Base-by-base conservation (phyloP, 2,329 filamentous ascomycete species). In the Alternaria brassicicola region DNA sequence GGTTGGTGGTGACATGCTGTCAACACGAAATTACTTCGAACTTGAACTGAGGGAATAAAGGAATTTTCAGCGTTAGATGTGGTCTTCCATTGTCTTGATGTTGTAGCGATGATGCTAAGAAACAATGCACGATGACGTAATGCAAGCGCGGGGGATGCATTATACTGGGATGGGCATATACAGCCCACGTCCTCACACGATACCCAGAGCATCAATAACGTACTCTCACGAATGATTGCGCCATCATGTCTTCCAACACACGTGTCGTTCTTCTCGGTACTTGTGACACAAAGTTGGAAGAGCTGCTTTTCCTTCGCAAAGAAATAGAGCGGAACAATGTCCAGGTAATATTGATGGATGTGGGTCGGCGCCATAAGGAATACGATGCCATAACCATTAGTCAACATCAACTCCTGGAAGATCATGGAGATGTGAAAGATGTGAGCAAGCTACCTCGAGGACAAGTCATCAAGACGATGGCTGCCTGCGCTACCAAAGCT, bases 231-330 rank as follows among this genome's bases (percentile, higher is more conserved):
- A 17, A 31, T 13, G 15, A 23, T 10, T n/a, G 4, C 28, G 15
- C 13, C 23, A 23, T 3, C 10, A 69, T 68, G 67, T 38, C 45
- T 33, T 36, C 51, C 8, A 28, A 31, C 21, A 47, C 65, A 15
- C 54, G 59, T 75, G 81, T 89, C 51, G 77, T 84, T 49, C 74
- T 89, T 13, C 72, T 89, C 21, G 87, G 87, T 19, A 89, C 86
- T 13, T 87, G 84, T 67, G 88, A 90, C 67, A 88, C 86, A 30
- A 90, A 89, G 69, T 78, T 87, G 10, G 72, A 82, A 5, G 86
- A 89, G 68, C 78, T 88, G 1, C 73, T 85, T 3, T 88, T 83
- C 67, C 76, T 88, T 2, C 80, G 81, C 45, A 72, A 80, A 3
- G 77, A 80, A 36, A 82, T 88, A 53, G 55, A 78, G 47, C 57